Percentiles rank a stretch among this genome's conserved stretches.
Conservation (phyloP, 2,329 filamentous ascomycete genomes). For the Ophiocordyceps sinensis region DNA sequence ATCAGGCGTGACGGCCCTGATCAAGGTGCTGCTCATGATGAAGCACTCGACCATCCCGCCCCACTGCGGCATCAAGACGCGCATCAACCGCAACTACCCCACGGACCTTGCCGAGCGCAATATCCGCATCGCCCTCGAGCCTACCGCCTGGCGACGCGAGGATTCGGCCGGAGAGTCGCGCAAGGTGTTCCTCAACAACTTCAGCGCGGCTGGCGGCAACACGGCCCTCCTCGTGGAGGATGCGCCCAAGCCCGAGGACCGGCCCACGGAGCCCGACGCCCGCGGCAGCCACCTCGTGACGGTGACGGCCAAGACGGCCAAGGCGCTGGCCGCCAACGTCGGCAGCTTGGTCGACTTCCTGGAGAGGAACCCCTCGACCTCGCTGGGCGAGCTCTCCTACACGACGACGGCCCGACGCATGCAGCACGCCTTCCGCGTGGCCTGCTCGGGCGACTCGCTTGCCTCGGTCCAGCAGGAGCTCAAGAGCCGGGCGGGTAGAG, state of each 20-base stretch:
- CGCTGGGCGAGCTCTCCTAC: too few relatives aligned
- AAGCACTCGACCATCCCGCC: slow-evolving; percentile 55
- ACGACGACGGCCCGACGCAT: slow-evolving; percentile 52
- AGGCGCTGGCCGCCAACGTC: slow-evolving; percentile 43
- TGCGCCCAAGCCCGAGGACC: slow-evolving; percentile 28
- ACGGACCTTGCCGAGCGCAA: slow-evolving; percentile 41
- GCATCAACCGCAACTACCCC: slow-evolving; percentile 46
- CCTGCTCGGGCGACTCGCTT: slow-evolving; percentile 27
- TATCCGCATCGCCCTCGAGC: slow-evolving; percentile 41
- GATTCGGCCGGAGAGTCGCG: slow-evolving; percentile 23
- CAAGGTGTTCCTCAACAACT: slow-evolving; percentile 50
- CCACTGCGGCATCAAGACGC: slow-evolving; percentile 51
- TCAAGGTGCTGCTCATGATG: slow-evolving; percentile 39
- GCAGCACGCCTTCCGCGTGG: slow-evolving; percentile 43
- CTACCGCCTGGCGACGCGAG: slow-evolving; percentile 33
- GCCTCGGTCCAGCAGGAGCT: slow-evolving; percentile 1
- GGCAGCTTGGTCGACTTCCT: slow-evolving; percentile 40
- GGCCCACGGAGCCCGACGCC: slow-evolving; percentile 33
- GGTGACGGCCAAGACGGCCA: slow-evolving; percentile 40
- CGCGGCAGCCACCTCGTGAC: slow-evolving; percentile 44
- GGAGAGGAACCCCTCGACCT: slow-evolving; percentile 42
- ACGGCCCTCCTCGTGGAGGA: slow-evolving; percentile 53
- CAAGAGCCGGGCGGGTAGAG: neutral
- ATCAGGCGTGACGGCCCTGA: slow-evolving; percentile 49
- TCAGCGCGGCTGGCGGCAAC: slow-evolving; percentile 58